Percentiles rank a stretch among this genome's conserved stretches.
phyloP scores from a whole-genome alignment of 2,329 filamentous ascomycete genomes.

The Ophidiomyces ophidiicola region DNA sequence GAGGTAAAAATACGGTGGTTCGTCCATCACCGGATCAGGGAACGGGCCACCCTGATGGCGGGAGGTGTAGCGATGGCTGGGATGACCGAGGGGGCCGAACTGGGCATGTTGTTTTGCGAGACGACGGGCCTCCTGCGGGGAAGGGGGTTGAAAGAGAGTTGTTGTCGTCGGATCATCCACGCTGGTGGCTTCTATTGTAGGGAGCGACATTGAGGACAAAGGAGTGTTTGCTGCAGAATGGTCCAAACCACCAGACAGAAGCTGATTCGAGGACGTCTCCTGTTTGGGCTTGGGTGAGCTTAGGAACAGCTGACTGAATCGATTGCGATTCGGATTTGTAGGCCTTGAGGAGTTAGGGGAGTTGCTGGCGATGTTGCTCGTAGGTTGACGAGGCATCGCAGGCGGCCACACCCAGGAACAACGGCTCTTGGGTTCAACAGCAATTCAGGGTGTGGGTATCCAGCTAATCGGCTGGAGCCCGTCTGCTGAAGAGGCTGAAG shows the following conservation, averaged over 20 bases:
- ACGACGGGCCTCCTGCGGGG: slow-evolving; percentile 65
- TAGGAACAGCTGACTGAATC: slow-evolving; percentile 72
- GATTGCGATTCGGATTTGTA: slow-evolving; percentile 53
- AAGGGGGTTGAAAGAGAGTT: slow-evolving; percentile 77
- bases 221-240: slow-evolving; percentile 63
- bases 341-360: slow-evolving; percentile 35
- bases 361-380: slow-evolving; percentile 46
- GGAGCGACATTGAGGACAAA: slow-evolving; percentile 82
- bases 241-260: slow-evolving; percentile 46
- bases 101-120: slow-evolving; percentile 73
- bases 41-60: slow-evolving; percentile 71
- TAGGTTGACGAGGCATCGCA: slow-evolving; percentile 53
- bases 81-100: slow-evolving; percentile 73
- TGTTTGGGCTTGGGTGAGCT: slow-evolving; percentile 64
- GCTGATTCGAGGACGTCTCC: slow-evolving; percentile 53
- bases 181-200: slow-evolving; percentile 62
- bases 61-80: slow-evolving; percentile 78
- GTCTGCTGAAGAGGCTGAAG: too few species aligned
- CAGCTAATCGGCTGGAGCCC: too few species aligned
- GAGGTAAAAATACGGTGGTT: slow-evolving; percentile 92
- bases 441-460: too few species aligned
- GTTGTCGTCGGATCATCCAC: slow-evolving; percentile 57
- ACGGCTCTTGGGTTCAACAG: not conserved
- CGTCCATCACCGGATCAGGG: slow-evolving; percentile 75
- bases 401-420: too few species aligned